Base-by-base conservation (phyloP, 2,329 filamentous ascomycete genomes). In the Coniella lustricola region DNA sequence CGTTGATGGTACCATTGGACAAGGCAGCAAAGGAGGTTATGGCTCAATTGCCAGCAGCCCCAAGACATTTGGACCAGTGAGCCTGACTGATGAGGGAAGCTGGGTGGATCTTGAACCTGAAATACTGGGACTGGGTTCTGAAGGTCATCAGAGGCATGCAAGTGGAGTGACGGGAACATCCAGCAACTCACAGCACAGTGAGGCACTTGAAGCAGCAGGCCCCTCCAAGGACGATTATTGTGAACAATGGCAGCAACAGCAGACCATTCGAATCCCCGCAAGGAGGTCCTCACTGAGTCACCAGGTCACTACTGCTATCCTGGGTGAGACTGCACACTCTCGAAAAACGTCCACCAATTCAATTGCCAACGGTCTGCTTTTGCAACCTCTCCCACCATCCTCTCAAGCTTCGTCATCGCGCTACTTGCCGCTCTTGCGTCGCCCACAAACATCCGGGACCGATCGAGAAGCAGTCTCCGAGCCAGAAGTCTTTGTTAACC, bases 101-200 rank as follows among this genome's bases (percentile, higher is more conserved):
- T 62, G 59, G 60, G 53, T 62, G 16, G 54, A 58, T 38, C 52
- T 60, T 46, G 57, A 54, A 14, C 55, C 55, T 7, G 57, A 57
- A 22, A 44, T 40, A 35, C 13, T 16, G 25, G 38, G 32, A 35
- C 9, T 20, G 16, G 14, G 20, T 12, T n/a, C 13, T 36, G 8
- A 38, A 44, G 20, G 44, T 21, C 32, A 31, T 25, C 7, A 1
- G 32, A 31, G 17, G 33, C 7, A 41, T 20, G 7, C 17, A 21
- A 39, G 36, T 39, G 34, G 13, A n/a, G 9, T 32, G 10, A 8
- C 39, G 16, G 13, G 21, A 29, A 10, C 33, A 41, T 20, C 44
- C 34, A 35, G 35, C 10, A 14, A 46, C 3, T 39, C 50, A 5
- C 48, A 45, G 16, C 39, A 35, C 16, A 14, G 46, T 18, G 10